Base-by-base conservation (phyloP, 2,329 filamentous ascomycete species). In the Byssoonygena ceratinophila region DNA sequence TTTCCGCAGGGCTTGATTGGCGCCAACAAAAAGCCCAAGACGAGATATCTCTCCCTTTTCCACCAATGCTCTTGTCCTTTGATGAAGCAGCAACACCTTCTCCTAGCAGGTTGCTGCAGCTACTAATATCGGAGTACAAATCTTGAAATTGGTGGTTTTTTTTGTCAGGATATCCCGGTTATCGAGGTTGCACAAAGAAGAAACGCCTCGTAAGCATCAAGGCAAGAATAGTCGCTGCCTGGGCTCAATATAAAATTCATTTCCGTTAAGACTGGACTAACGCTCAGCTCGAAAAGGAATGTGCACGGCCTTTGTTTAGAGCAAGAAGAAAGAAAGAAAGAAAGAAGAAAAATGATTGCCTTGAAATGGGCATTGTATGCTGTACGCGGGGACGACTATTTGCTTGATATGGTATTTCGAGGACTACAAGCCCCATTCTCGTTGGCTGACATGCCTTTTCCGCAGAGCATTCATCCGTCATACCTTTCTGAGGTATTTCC, bases 251-350 rank as follows among this genome's bases (percentile, higher is more conserved):
- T 23, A 2, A 7, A 40, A 7, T 39, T n/a, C 8, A 39, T 20
- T 40, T 40, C 37, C 37, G 8, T 8, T 18, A 4, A 40, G 20
- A 18, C 37, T 23, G 27, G n/a, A 37, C 11, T 11, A 23, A 8
- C 41, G 14, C 23, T 40, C n/a, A n/a, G 11, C 46, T 49, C n/a
- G 18, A 43, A 49, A 50, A 31, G 47, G 47, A 43, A 41, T 50
- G 47, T 50, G 47, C 22, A 49, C 40, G 37, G 37, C 16, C 11
- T 40, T 34, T 31, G 6, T 40, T 6, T 20, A n/a, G 27, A 29
- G n/a, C 2, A 25, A 34, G 37, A 37, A 40, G 11, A 12, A 37
- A 47, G 37, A 27, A 25, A 20, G 37, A 36, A 47, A 25, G 20
- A 23, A 23, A 11, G 14, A 12, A 27, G 9, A 43, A 27, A 16